Percentiles rank a stretch among this genome's conserved stretches.
Conservation (phyloP, 2,329 filamentous ascomycete species). For the Colletotrichum sojae region DNA sequence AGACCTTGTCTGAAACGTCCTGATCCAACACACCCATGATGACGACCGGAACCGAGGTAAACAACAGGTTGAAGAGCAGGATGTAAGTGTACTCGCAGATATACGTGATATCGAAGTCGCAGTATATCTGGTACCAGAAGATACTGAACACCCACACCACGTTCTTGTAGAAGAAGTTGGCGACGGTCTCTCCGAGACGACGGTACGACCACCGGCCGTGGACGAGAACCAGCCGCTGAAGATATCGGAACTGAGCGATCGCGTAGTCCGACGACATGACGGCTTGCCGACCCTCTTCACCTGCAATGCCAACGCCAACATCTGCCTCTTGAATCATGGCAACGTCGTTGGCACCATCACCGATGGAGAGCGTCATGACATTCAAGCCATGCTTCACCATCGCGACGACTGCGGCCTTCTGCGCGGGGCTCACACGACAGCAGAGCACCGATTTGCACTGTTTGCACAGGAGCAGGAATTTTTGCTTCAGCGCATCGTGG, state of each 20-base stretch:
- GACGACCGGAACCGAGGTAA: slow-evolving; percentile 94
- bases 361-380: slow-evolving; percentile 95
- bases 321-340: slow-evolving; percentile 98
- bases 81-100: slow-evolving; percentile 99
- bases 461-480: slow-evolving; percentile 95
- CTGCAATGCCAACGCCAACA: slow-evolving; percentile 95
- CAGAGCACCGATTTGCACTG: slow-evolving; percentile 97
- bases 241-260: slow-evolving; percentile 92
- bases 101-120: slow-evolving; percentile 96
- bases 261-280: slow-evolving; percentile 98
- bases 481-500: slow-evolving; percentile 85
- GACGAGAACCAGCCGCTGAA: slow-evolving; percentile 87
- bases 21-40: slow-evolving; percentile 98
- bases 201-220: slow-evolving; percentile 98
- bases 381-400: slow-evolving; percentile 97
- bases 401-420: slow-evolving; percentile 96
- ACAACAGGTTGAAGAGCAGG: slow-evolving; percentile 94
- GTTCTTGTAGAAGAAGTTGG: slow-evolving; percentile 99
- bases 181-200: slow-evolving; percentile 90
- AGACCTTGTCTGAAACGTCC: slow-evolving; percentile 94
- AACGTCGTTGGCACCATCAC: slow-evolving; percentile 95
- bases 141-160: slow-evolving; percentile 97
- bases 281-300: slow-evolving; percentile 91
- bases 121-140: slow-evolving; percentile 98
- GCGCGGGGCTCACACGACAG: slow-evolving; percentile 95